Percentiles rank a stretch among this genome's conserved stretches.
These are phyloP conservation scores for Fistulifera pelliculosa DNA, from an alignment of 108 stramenopile genomes.

Conservation along the genomic window DNA sequence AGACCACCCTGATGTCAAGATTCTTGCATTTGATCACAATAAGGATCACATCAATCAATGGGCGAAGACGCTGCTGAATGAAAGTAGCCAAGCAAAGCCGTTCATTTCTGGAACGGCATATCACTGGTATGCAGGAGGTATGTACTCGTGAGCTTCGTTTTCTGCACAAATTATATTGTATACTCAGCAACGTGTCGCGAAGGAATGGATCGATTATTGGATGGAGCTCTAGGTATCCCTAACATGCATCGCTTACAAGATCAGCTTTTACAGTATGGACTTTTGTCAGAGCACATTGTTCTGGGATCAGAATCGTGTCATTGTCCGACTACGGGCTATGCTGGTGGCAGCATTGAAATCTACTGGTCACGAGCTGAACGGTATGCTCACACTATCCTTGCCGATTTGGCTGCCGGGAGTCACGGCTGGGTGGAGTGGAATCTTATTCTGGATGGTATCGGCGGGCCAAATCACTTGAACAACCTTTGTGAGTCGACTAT, in stretches of 20 bases:
- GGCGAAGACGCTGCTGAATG: constrained; percentile 41
- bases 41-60: constrained; percentile 86
- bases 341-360: constrained; percentile 66
- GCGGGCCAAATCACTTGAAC: constrained; percentile 89
- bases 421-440: constrained; percentile 26
- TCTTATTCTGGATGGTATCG: constrained; percentile 54
- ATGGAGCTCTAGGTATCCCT: constrained; percentile 78
- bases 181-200: too few species aligned
- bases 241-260: constrained; percentile 67
- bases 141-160: neutral
- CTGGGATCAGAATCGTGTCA: constrained; percentile 72
- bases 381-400: constrained; percentile 86
- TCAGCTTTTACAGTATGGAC: constrained; percentile 24
- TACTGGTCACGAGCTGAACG: constrained; percentile 81
- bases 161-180: too few species aligned
- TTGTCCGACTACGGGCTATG: constrained; percentile 71
- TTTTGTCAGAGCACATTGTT: constrained; percentile 29
- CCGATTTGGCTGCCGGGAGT: constrained; percentile 86
- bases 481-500: constrained; percentile 89
- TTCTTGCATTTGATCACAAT: constrained; percentile 94
- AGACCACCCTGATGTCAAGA: constrained; percentile 77
- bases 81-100: constrained; percentile 33
- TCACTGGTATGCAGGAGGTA: constrained; percentile 91
- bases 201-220: constrained; percentile 63
- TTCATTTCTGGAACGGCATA: constrained; percentile 88